Evolutionary conservation across 305 asterid genomes (phyloP), one percentile per base, ranked within the genome.

Genomic region (Solanum hybrid): DNA sequence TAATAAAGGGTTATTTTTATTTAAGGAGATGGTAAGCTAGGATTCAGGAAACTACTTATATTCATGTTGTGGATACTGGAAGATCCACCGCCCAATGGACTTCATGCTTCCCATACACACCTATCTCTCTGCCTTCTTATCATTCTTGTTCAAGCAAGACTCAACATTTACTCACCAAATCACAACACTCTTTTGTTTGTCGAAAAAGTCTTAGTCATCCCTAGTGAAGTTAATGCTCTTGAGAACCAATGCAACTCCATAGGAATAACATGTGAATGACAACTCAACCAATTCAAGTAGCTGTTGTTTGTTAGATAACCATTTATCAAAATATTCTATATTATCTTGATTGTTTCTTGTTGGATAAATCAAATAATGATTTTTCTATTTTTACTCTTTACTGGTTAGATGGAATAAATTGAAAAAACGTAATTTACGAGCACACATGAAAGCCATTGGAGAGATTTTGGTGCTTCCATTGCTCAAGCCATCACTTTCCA

Each of bases 251-350:
- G 98, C 88, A 89, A 90, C 46, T 88, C 94, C 72, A 77, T 91
- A 40, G 97, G 97, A 56, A 88, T 94, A 79, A 92, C 91, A 94
- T 95, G 99, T 72, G 95, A 95, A 75, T 88, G 90, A 66, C 88
- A 86, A 82, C 56, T 89, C 60, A 1, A 94, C 92, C 92, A 81
- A 46, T 87, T 93, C 95, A 1, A 76, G 81, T 32, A 17, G 81
- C 4, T 76, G 26, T 31, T 32, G 42, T 32, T 76, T 76, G 14
- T 2, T 76, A 76, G 42, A 32, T 76, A 76, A 32, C 38, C 38
- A 76, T 76, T 2, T 17, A 32, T 0, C 0, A 76, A 76, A 76
- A 76, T 8, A 0, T 2, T 16, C 26, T 16, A 17, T 35, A 78
- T 78, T 22, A 78, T 78, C 51, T 78, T 78, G 46, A 78, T 78